These are phyloP conservation scores for Saccharomycopsis amapae DNA, from an alignment of 805 yeast species.

Conservation along the genomic window DNA sequence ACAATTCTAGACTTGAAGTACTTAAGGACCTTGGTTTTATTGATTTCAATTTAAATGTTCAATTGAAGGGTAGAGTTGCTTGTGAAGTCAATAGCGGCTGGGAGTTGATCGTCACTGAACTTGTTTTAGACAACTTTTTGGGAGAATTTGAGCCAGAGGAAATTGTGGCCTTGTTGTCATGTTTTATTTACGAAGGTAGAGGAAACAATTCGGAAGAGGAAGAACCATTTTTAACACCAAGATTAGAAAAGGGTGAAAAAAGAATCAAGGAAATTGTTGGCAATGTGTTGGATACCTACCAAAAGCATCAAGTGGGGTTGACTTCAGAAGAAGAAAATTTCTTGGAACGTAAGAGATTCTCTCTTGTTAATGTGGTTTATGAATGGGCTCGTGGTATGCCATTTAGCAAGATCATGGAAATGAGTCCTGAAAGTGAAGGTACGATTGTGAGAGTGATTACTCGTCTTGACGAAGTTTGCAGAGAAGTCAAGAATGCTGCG, in stretches of 20 bases:
- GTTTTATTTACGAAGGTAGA: slow-evolving; percentile 85
- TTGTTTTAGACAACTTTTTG: slow-evolving; percentile 82
- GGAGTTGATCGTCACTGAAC: slow-evolving; percentile 84
- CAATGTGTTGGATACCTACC: slow-evolving; percentile 52
- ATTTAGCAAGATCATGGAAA: slow-evolving; percentile 83
- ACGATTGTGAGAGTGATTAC: slow-evolving; percentile 94
- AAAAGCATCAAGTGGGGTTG: slow-evolving; percentile 60
- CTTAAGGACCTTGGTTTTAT: slow-evolving; percentile 73
- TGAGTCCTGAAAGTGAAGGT: slow-evolving; percentile 90
- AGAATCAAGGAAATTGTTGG: slow-evolving; percentile 67
- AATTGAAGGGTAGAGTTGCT: slow-evolving; percentile 84
- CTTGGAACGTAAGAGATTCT: slow-evolving; percentile 77
- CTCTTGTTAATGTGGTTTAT: slow-evolving; percentile 86
- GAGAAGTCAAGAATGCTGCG: slow-evolving; percentile 91
- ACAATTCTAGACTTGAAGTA: slow-evolving; percentile 80
- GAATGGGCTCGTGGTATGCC: slow-evolving; percentile 97
- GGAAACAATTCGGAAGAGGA: slow-evolving; percentile 47
- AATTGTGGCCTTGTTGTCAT: slow-evolving; percentile 88
- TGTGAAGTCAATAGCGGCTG: slow-evolving; percentile 90
- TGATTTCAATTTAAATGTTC: slow-evolving; percentile 63
- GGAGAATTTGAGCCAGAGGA: slow-evolving; percentile 94
- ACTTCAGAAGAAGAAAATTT: slow-evolving; percentile 84
- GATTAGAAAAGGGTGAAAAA: slow-evolving; percentile 63
- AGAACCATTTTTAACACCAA: slow-evolving; percentile 59
- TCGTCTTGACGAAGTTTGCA: slow-evolving; percentile 87